phyloP scores from a whole-genome alignment of 805 yeast genomes.

The Sugiyamaella valdiviana region DNA sequence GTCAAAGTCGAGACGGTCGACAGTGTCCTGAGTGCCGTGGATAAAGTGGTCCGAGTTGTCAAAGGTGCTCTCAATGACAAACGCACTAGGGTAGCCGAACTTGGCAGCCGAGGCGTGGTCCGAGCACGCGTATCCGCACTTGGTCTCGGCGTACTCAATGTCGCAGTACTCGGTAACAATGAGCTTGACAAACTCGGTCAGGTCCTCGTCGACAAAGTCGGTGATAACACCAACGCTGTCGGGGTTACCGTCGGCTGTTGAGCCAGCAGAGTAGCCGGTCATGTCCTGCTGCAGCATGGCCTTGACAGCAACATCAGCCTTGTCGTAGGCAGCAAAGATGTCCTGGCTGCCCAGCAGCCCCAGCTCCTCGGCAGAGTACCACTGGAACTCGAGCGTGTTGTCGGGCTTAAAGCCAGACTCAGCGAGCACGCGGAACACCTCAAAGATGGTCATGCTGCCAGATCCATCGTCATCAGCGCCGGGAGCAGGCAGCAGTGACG shows the following conservation, averaged over 20 bases:
- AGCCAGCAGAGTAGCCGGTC: constrained; percentile 68
- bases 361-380: constrained; percentile 92
- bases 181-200: constrained; percentile 56
- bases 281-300: constrained; percentile 93
- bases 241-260: constrained; percentile 44
- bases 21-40: constrained; percentile 72
- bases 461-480: constrained; percentile 96
- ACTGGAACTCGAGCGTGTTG: constrained; percentile 85
- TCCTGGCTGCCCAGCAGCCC: constrained; percentile 84
- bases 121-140: constrained; percentile 89
- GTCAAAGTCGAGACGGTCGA: constrained; percentile 69
- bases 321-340: constrained; percentile 52
- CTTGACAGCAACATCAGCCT: constrained; percentile 47
- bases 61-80: constrained; percentile 73
- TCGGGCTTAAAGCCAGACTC: constrained; percentile 45
- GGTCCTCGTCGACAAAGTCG: constrained; percentile 53
- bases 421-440: constrained; percentile 60
- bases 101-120: constrained; percentile 85
- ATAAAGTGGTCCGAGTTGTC: constrained; percentile 59
- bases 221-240: constrained; percentile 75
- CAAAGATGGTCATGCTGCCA: constrained; percentile 74
- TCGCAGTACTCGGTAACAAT: constrained; percentile 56
- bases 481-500: constrained; percentile 65
- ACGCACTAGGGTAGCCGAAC: constrained; percentile 78
- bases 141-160: constrained; percentile 66